Percentiles rank a stretch among this genome's conserved stretches.
These are phyloP conservation scores for Brachypodium distachyon DNA, from an alignment of 202 grass and related monocot genomes.

Conservation along the genomic window DNA sequence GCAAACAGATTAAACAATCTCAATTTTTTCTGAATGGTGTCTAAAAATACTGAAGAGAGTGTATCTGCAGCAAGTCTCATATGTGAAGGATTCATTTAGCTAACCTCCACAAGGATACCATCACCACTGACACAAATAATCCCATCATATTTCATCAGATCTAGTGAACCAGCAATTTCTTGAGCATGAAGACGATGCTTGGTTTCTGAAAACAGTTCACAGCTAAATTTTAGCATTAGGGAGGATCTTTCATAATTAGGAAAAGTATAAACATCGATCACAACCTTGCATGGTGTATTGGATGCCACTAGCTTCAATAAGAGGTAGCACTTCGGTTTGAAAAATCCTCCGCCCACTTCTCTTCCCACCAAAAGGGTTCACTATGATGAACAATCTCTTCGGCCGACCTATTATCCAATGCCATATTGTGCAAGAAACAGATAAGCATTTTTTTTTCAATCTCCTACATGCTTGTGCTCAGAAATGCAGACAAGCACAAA, in stretches of 20 bases:
- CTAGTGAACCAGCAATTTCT: slow-evolving; percentile 69
- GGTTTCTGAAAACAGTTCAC: slow-evolving; percentile 60
- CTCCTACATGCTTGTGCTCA: not conserved
- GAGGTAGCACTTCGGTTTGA: slow-evolving; percentile 53
- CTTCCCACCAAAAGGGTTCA: slow-evolving; percentile 94
- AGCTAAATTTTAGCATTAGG: slow-evolving; percentile 21
- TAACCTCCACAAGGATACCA: slow-evolving; percentile 93
- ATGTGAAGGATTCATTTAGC: not conserved
- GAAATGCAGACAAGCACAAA: not conserved
- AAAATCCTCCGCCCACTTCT: slow-evolving; percentile 59
- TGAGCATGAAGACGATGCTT: slow-evolving; percentile 75
- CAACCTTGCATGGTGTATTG: slow-evolving; percentile 79
- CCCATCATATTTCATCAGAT: slow-evolving; percentile 80
- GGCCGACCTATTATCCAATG: slow-evolving; percentile 51
- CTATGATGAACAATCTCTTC: slow-evolving; percentile 78
- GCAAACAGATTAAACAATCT: not conserved
- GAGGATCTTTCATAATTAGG: not conserved
- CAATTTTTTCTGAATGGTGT: not conserved
- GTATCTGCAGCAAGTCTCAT: not conserved
- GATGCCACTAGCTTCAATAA: slow-evolving; percentile 68
- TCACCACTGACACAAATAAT: slow-evolving; percentile 97
- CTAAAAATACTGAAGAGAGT: not conserved
- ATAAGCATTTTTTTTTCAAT: not conserved
- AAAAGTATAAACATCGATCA: slow-evolving; percentile 8
- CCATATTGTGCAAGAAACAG: not conserved